Percentiles rank a stretch among this genome's conserved stretches.
These are phyloP conservation scores for Pachysandra terminalis DNA, from an alignment of 164 flowering plant species.

Conservation along the genomic window DNA sequence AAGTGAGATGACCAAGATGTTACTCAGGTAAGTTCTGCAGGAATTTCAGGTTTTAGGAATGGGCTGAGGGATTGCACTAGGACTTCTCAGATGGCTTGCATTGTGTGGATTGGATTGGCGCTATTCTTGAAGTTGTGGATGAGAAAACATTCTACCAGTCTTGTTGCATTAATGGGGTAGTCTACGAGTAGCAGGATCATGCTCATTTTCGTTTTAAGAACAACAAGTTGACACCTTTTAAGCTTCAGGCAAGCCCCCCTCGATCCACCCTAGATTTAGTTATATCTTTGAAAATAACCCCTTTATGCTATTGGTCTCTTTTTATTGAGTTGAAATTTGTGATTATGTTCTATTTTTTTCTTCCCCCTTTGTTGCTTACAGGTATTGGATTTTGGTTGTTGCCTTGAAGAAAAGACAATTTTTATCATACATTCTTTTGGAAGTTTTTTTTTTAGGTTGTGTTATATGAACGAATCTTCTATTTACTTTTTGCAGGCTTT, in stretches of 20 bases:
- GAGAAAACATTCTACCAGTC: constrained; percentile 54
- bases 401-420: neutral
- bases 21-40: constrained; percentile 24
- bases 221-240: constrained; percentile 50
- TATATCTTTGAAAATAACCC: neutral
- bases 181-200: too few relatives aligned
- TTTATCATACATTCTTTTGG: neutral
- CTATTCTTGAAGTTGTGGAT: constrained; percentile 40
- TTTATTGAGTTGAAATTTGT: too few relatives aligned
- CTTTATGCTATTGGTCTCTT: neutral
- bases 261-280: neutral
- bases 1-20: constrained; percentile 27
- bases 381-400: neutral
- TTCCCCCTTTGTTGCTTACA: neutral
- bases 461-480: neutral
- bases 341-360: neutral
- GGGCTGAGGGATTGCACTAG: constrained; percentile 21
- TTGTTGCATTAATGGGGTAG: constrained; percentile 57
- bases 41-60: constrained; percentile 17
- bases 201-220: too few relatives aligned
- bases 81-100: constrained; percentile 31
- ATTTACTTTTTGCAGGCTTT: constrained; percentile 51
- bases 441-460: neutral
- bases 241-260: constrained; percentile 57
- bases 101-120: constrained; percentile 67